Evolutionary conservation across 139 green algal genomes (phyloP), one percentile per base, ranked within the genome.

Genomic region (Eudorina sp.): DNA sequence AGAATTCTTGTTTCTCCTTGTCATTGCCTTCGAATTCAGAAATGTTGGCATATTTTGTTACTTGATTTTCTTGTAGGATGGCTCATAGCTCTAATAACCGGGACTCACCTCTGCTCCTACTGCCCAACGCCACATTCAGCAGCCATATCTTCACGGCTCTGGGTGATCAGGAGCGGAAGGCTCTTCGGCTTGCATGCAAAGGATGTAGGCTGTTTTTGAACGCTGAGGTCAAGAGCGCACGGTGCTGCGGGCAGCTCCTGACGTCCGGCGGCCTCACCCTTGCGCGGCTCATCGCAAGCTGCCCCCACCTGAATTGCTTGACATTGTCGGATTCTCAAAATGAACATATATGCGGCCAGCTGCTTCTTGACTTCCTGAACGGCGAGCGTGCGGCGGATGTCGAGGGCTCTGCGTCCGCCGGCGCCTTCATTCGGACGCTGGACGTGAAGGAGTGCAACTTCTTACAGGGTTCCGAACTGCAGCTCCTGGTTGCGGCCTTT

Each of bases 401-500:
- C 27, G 21, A 72, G 62, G 62, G 62, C 13, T 55, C 13, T 31
- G 11, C 55, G 23, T 68, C 55, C 13, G 55, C 25, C 31, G 70
- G 7, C 40, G 38, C 38, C 21, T 9, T 16, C 16, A 38, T 84
- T 2, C 53, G 53, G 19, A 31, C 21, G 11, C 77, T 84, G 2
- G 77, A 84, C 40, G 77, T 84, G 23, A 84, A 84, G 77, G 14
- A 53, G 18, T 84, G 77, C 77, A 36, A 84, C 4, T 72, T 73
- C 34, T 40, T 84, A 23, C 27, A 23, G 2, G 77, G 9, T 38
- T 13, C 19, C 4, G 77, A 84, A 3, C 53, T 84, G 2, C 36
- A 62, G 4, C 77, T 14, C 2, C 55, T 84, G 5, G 14, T 84
- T 1, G 36, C 53, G 3, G 53, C 51, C 18, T 84, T 53, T 40